Conservation (phyloP, 305 asterid genomes). For the Fraxinus velutina region DNA sequence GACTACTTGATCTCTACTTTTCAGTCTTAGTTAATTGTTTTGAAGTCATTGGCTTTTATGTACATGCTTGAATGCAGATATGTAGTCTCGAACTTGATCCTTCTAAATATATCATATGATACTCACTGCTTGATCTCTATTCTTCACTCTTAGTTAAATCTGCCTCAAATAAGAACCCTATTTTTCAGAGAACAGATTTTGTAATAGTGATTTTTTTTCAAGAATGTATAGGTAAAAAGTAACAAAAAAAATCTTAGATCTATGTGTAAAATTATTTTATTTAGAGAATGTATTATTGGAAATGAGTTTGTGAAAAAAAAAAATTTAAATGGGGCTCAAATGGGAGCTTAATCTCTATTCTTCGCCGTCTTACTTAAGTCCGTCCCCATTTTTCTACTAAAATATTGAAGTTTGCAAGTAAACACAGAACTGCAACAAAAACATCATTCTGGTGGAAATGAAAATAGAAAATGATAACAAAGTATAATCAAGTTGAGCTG, state of each 20-base stretch:
- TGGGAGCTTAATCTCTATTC: neutral
- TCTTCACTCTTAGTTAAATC: neutral
- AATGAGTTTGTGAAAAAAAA: neutral
- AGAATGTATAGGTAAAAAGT: neutral
- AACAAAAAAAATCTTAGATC: neutral
- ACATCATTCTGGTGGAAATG: neutral
- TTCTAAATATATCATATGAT: neutral
- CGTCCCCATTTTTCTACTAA: no score
- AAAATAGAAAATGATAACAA: neutral
- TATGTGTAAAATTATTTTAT: neutral
- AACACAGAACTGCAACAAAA: neutral
- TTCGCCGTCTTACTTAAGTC: neutral
- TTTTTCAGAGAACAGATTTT: no score
- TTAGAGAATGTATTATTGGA: no score
- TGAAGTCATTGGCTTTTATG: constrained; percentile 13
- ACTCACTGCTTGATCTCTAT: neutral
- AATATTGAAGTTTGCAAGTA: neutral
- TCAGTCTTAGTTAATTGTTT: neutral
- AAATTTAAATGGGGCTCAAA: neutral
- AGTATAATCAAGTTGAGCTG: neutral
- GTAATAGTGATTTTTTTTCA: no score
- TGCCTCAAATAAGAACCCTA: neutral
- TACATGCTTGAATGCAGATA: neutral
- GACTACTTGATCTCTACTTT: neutral
- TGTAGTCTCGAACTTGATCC: neutral